Evolutionary conservation across 176 grass and related monocot genomes (phyloP).

Genomic region (Hsuehochloa calcarea): DNA sequence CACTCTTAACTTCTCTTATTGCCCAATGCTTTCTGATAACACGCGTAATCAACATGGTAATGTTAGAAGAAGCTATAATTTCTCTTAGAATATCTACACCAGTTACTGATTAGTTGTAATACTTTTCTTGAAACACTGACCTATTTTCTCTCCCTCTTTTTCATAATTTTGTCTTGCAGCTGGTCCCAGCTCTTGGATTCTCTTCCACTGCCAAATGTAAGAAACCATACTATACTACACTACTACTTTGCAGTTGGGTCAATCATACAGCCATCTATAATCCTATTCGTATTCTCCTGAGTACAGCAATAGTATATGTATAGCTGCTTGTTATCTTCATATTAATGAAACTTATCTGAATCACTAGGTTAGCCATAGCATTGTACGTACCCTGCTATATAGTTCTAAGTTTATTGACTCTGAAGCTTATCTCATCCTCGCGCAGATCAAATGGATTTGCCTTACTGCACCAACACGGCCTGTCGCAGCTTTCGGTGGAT

Average conservation of each 20-base stretch:
- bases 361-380: constrained; percentile 26
- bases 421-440: constrained; percentile 7
- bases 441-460: constrained; percentile 99
- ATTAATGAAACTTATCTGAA: constrained; percentile 36
- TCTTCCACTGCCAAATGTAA: constrained; percentile 96
- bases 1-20: constrained; percentile 18
- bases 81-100: constrained; percentile 25
- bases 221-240: constrained; percentile 22
- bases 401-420: constrained; percentile 3
- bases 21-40: constrained; percentile 2
- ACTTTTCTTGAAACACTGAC: constrained; percentile 2
- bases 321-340: constrained; percentile 40
- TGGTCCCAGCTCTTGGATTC: constrained; percentile 87
- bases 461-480: constrained; percentile 82
- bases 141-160: neutral
- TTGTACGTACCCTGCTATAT: constrained; percentile 14
- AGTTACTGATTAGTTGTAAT: constrained; percentile 21
- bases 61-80: constrained; percentile 7
- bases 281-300: constrained; percentile 5
- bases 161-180: constrained; percentile 51
- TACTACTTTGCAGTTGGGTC: constrained; percentile 5
- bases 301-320: constrained; percentile 7
- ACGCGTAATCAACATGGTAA: neutral
- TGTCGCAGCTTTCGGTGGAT: constrained; percentile 87
- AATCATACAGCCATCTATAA: constrained; percentile 23